Base-by-base conservation (phyloP, 495 filamentous ascomycete genomes). In the Parathielavia hyrcaniae region DNA sequence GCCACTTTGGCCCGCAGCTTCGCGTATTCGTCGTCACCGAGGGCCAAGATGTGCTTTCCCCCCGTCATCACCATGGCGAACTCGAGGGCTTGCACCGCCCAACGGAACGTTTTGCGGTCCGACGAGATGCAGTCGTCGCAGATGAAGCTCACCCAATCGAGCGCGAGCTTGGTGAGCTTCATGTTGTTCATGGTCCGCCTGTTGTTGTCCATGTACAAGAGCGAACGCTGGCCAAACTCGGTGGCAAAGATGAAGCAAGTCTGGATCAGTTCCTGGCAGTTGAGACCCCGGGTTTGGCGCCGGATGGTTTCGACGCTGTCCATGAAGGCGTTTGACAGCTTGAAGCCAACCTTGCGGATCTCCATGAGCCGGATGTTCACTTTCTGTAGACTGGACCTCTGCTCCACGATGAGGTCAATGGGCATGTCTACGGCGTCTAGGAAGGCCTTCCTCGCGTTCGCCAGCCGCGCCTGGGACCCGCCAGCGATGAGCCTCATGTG, bases 231-330 rank as follows among this genome's bases (percentile, higher is more conserved):
- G 8, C 93, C 93, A 67, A 98, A 98, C 66, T 98, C 93, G 2
- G 93, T 96, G 40, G 93, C 93, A 63, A 97, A 98, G 43, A 93
- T 90, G 70, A 97, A 98, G 73, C 92, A 98, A n/a, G 91, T 95
- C 67, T 98, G 93, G 61, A 98, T 90, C 26, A 98, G 79, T 63
- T 98, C 93, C 59, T 95, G 91, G 66, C 92, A 97, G 55, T 95
- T 88, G 46, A 95, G 79, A 2, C 84, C 87, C 57, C 81, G 79
- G 19, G 90, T 90, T 71, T 97, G 92, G 57, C 85, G 81, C 52
- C 91, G 80, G 59, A 97, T 92, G 51, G 88, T 86, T 63, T 92
- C 90, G 54, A 98, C 93, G 65, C 91, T 96, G 67, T 97, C 92
- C 95, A 98, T 97, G 70, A 97, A 97, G 12, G 91, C 88, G 73